Evolutionary conservation across 495 filamentous ascomycete species (phyloP).

Genomic region (Zalerion maritima): DNA sequence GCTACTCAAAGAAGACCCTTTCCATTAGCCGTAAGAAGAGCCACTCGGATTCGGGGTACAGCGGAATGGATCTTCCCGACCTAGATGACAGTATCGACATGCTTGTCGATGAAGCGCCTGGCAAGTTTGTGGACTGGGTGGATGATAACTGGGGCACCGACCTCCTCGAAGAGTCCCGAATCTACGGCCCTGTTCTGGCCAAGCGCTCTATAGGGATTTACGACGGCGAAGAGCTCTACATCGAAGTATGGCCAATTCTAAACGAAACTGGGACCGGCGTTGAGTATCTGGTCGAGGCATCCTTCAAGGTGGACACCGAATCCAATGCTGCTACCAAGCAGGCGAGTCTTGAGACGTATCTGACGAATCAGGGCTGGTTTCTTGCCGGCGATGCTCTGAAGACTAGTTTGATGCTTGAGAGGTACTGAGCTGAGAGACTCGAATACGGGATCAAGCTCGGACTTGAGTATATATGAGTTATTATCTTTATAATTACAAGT

Average conservation of each 20-base stretch:
- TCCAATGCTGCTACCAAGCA: conserved; percentile 2
- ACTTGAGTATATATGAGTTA: too few relatives aligned
- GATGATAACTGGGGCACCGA: conserved; percentile 9
- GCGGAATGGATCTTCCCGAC: conserved; percentile 11
- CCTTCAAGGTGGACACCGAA: conserved; percentile 11
- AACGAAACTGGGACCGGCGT: conserved; percentile 3
- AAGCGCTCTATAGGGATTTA: conserved; percentile 13
- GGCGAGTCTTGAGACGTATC: conserved; percentile 2
- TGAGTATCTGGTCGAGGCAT: conserved; percentile 16
- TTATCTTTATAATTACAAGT: too few relatives aligned
- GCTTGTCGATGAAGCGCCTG: conserved; percentile 13
- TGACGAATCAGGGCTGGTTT: conserved; percentile 11
- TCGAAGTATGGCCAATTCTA: conserved; percentile 18
- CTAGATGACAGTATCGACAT: conserved; percentile 7
- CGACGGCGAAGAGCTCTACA: conserved; percentile 10
- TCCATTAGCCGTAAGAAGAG: conserved; percentile 13
- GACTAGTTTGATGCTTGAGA: conserved; percentile 12
- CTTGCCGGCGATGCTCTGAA: conserved; percentile 9
- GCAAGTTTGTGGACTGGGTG: conserved; percentile 13
- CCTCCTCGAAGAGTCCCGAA: conserved; percentile 4
- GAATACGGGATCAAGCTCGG: too few relatives aligned
- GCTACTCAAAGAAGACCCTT: conserved; percentile 15
- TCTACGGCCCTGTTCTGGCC: conserved; percentile 15
- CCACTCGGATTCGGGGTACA: conserved; percentile 5
- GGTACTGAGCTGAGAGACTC: too few relatives aligned